Conservation (phyloP, 768 basidiomycete species). For the Leccinum arenicola region DNA sequence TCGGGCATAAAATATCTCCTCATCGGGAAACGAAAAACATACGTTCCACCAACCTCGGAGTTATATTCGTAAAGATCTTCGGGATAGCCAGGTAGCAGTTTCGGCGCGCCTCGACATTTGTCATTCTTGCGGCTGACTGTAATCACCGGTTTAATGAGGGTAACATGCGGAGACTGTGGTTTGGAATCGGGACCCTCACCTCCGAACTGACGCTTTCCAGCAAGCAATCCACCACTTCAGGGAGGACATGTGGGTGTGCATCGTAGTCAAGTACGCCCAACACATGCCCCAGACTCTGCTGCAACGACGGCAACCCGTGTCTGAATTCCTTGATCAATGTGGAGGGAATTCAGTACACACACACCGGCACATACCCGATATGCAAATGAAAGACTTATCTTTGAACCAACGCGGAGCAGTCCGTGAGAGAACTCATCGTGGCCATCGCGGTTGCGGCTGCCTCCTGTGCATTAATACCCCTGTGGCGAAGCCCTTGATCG, state of each 20-base stretch:
- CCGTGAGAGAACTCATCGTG: slow-evolving; percentile 62
- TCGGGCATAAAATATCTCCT: slow-evolving; percentile 11
- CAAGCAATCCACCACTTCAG: slow-evolving; percentile 55
- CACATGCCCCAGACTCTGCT: slow-evolving; percentile 71
- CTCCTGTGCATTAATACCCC: slow-evolving; percentile 63
- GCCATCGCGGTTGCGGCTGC: slow-evolving; percentile 71
- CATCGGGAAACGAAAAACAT: slow-evolving; percentile 24
- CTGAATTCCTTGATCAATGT: slow-evolving; percentile 67
- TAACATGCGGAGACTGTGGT: slow-evolving; percentile 22
- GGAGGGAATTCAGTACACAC: slow-evolving; percentile 22
- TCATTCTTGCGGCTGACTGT: slow-evolving; percentile 35
- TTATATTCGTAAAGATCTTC: slow-evolving; percentile 45
- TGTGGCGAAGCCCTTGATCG: slow-evolving; percentile 70
- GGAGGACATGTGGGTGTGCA: slow-evolving; percentile 49
- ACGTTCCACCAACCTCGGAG: slow-evolving; percentile 45
- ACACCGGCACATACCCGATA: slow-evolving; percentile 7
- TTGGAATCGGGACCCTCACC: slow-evolving; percentile 37
- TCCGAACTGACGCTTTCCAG: slow-evolving; percentile 54
- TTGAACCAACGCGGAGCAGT: slow-evolving; percentile 59
- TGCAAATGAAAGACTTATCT: slow-evolving; percentile 58
- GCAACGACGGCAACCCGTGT: slow-evolving; percentile 48
- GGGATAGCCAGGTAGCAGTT: slow-evolving; percentile 49
- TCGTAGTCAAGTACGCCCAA: slow-evolving; percentile 70
- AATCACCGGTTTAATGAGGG: slow-evolving; percentile 18
- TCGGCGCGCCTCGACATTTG: slow-evolving; percentile 57